Base-by-base conservation (phyloP, 2,329 filamentous ascomycete genomes). In the Cladosporium halotolerans region DNA sequence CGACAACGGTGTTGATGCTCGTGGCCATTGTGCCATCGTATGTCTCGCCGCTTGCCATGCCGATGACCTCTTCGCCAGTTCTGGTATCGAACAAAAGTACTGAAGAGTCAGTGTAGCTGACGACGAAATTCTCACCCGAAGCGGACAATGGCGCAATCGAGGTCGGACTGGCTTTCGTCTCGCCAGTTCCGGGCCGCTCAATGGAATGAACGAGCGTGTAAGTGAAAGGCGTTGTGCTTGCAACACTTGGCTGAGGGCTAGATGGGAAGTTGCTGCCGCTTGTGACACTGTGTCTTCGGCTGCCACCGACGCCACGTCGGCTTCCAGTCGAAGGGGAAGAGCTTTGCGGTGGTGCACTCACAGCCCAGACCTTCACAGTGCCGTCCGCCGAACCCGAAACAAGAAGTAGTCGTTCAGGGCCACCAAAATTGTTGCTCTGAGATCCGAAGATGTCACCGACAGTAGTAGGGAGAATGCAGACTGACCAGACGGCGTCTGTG, bases 401-500 rank as follows among this genome's bases (percentile, higher is more conserved):
- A n/a, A 99, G 79, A 28, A 97, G 73, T 47, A 97, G 88, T 14
- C 92, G 82, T 66, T 97, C 93, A 1, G 89, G 76, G 9, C 84
- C 86, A 31, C 91, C 92, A 64, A 88, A 88, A 41, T 83, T 80
- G 65, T 77, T 86, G 56, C 80, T 64, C 45, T 64, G 60, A 46
- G 77, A 72, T 13, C 91, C 90, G 65, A 96, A 95, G 2, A 96
- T 79, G 28, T 85, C 77, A 2, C 86, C 88, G 14, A 89, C 79
- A 0, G 88, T 92, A 3, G 88, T 84, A 3, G 93, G 93, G 2
- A 99, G 79, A 11, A 97, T 89, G 65, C 91, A 96, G 2, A 99
- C 80, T 2, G 90, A 86, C 93, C 93, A 99, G 4, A 99, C 89
- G 3, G 91, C 89, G 75, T 99, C 93, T 0, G 87, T 95, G 66